Conservation (phyloP, 306 rosid species). For the Cicer pinnatifidum region DNA sequence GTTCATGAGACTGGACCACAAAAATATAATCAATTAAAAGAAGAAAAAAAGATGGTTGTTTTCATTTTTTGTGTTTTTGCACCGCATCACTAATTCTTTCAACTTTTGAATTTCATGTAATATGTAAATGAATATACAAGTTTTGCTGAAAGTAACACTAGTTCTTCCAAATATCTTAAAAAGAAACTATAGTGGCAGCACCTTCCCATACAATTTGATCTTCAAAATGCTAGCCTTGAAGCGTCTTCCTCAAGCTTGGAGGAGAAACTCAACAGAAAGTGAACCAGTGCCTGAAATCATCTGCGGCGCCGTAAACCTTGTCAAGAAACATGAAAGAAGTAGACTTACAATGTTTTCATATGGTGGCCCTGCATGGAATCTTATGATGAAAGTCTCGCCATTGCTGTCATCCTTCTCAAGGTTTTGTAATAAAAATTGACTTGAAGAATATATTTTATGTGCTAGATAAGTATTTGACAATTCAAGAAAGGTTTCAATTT, state of each 20-base stretch:
- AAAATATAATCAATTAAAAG: neutral
- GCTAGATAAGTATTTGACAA: neutral
- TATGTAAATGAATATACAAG: neutral
- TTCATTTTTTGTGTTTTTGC: conserved; percentile 21
- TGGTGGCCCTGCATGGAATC: conserved; percentile 97
- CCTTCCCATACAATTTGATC: neutral
- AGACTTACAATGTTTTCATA: conserved; percentile 61
- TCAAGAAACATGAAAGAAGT: conserved; percentile 18
- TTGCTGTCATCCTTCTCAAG: conserved; percentile 84
- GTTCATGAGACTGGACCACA: conserved; percentile 1
- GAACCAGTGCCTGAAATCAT: conserved; percentile 45
- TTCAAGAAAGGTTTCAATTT: neutral
- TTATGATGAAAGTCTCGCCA: conserved; percentile 82
- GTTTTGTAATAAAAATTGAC: neutral
- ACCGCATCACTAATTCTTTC: conserved; percentile 4
- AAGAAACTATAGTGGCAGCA: neutral
- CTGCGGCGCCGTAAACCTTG: conserved; percentile 90
- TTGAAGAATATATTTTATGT: neutral
- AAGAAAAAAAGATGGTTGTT: neutral
- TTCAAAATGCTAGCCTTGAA: conserved; percentile 1
- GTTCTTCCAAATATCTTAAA: conserved; percentile 12
- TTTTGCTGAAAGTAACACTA: neutral
- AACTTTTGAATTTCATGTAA: conserved; percentile 27
- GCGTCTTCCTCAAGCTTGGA: neutral
- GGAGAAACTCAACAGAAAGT: neutral